Evolutionary conservation across 192 early-diverging fungal genomes (phyloP), one percentile per base, ranked within the genome.

Genomic region (Phlyctochytrium arcticum): DNA sequence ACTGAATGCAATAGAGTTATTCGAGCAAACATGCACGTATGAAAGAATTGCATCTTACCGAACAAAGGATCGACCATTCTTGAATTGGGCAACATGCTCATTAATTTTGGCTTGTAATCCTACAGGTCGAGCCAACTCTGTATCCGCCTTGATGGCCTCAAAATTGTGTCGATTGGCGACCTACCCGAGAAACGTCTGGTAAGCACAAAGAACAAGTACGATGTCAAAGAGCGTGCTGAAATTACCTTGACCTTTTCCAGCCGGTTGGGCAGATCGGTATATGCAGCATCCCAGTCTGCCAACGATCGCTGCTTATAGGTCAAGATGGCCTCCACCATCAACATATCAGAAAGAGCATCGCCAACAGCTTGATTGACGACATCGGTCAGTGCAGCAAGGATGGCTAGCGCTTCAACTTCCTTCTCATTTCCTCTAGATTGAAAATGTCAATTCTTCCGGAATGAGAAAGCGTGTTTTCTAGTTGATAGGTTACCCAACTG

Each of bases 361-460:
- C 97, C 97, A 21, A 99, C 97, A 15, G 95, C 85, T 78, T 99
- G 94, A 85, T 99, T 99, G 80, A 98, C 96, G 59, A 99, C 75
- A 44, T 98, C 92, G 15, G 88, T 88, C 54, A 99, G 82, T 3
- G 87, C 89, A 49, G 77, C 80, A 55, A 99, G 89, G 34, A 85
- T 87, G 34, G 84, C 77, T 47, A 95, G 67, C 19, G 97, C 94
- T 31, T 84, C 77, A 37, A 76, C 80, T 68, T 95, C 86, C 15
- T 85, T 89, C 26, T 89, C 84, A 47, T 88, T 92, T 26, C 76
- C 75, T 49, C 85, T 86, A 63, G 49, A 10, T 24, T 29, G 30
- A 6, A 21, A 36, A 62, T 44, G 5, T 26, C 34, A 33, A 34
- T 26, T 0, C 6, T 37, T 70, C 0, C 4, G 6, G n/a, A n/a